phyloP scores from a whole-genome alignment of 2,329 filamentous ascomycete genomes.

The Rutstroemia sydowiana region DNA sequence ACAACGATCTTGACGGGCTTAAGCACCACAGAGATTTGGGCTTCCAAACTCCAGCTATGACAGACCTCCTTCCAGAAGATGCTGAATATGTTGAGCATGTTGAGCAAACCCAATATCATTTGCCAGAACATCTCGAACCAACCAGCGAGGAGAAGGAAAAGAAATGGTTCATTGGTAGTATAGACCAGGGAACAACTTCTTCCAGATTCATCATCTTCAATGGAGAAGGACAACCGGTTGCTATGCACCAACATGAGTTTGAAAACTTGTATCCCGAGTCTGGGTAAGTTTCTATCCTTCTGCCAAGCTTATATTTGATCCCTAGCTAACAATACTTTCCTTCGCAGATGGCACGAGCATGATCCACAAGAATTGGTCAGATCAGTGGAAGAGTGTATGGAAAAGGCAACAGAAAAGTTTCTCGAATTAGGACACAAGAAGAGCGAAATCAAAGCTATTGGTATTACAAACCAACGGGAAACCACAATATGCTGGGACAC shows the following conservation, averaged over 20 bases:
- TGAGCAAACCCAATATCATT: conserved; percentile 13
- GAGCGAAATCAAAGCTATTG: conserved; percentile 72
- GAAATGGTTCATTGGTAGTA: conserved; percentile 66
- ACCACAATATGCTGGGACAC: conserved; percentile 81
- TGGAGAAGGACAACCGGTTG: conserved; percentile 58
- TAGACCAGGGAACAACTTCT: conserved; percentile 75
- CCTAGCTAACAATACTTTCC: too few species aligned
- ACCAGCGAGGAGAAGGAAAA: conserved; percentile 24
- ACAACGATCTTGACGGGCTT: not conserved
- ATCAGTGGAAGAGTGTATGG: conserved; percentile 73
- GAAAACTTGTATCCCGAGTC: conserved; percentile 67
- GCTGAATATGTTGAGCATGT: conserved; percentile 21
- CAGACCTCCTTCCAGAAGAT: conserved; percentile 7
- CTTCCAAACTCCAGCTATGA: conserved; percentile 3
- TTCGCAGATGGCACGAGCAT: conserved; percentile 79
- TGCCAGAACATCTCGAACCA: conserved; percentile 16
- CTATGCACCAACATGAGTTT: conserved; percentile 70
- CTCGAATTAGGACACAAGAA: conserved; percentile 58
- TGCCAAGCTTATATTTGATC: too few species aligned
- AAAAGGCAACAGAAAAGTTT: conserved; percentile 59
- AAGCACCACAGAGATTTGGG: conserved; percentile 3
- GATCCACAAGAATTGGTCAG: conserved; percentile 69
- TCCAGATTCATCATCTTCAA: conserved; percentile 75
- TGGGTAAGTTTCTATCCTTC: conserved; percentile 53
- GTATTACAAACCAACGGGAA: conserved; percentile 79